Evolutionary conservation across 2,329 filamentous ascomycete genomes (phyloP).

Genomic region (Metarhizium robertsii): DNA sequence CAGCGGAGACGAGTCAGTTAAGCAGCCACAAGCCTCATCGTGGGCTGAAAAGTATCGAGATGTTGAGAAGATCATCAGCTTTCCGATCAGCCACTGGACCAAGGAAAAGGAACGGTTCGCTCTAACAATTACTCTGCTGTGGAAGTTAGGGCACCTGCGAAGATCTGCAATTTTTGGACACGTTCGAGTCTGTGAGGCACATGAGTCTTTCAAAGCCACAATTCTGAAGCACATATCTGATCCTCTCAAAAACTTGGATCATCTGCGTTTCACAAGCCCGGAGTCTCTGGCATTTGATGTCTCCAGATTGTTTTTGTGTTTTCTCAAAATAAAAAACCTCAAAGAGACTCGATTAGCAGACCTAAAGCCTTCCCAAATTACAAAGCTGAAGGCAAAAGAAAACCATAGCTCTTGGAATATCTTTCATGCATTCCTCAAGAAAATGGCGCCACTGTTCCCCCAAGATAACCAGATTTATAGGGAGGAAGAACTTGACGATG

Average conservation of each 20-base stretch:
- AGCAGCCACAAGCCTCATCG: not conserved
- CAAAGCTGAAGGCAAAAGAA: slow-evolving; percentile 10
- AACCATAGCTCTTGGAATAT: slow-evolving; percentile 12
- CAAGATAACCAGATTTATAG: slow-evolving; percentile 23
- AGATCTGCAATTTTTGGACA: slow-evolving; percentile 17
- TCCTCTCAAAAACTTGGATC: slow-evolving; percentile 7
- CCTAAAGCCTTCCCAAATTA: slow-evolving; percentile 7
- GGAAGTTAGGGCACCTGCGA: slow-evolving; percentile 18
- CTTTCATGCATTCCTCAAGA: slow-evolving; percentile 19
- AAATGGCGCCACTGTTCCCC: slow-evolving; percentile 19
- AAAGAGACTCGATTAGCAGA: slow-evolving; percentile 10
- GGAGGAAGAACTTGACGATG: slow-evolving; percentile 10
- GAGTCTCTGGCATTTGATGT: slow-evolving; percentile 20
- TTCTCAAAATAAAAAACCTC: slow-evolving; percentile 15
- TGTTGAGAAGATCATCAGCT: slow-evolving; percentile 12
- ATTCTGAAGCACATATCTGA: slow-evolving; percentile 6
- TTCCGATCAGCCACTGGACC: slow-evolving; percentile 14
- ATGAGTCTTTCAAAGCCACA: slow-evolving; percentile 5
- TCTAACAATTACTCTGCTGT: slow-evolving; percentile 20
- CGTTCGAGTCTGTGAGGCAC: slow-evolving; percentile 12
- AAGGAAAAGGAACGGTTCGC: slow-evolving; percentile 19
- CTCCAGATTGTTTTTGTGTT: slow-evolving; percentile 21
- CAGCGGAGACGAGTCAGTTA: not conserved
- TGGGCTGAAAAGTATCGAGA: slow-evolving; percentile 3
- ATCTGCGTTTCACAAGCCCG: slow-evolving; percentile 6